Percentiles rank a stretch among this genome's conserved stretches.
Conservation (phyloP, 2,329 filamentous ascomycete species). For the Cladobotryum mycophilum region DNA sequence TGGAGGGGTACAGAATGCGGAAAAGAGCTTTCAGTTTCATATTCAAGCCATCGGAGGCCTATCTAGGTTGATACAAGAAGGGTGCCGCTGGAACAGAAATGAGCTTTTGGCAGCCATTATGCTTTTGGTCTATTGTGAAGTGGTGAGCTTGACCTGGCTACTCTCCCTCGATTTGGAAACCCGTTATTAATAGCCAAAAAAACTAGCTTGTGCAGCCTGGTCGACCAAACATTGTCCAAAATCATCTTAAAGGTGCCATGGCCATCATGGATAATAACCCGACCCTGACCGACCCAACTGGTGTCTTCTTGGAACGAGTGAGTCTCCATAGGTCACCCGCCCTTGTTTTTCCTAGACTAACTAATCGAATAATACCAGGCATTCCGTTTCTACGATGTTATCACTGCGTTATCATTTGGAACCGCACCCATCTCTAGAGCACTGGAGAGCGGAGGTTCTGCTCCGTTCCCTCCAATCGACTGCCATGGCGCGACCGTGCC, state of each 20-base stretch:
- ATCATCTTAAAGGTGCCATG: conserved; percentile 56
- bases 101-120: conserved; percentile 57
- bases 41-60: conserved; percentile 54
- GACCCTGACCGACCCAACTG: conserved; percentile 42
- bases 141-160: conserved; percentile 36
- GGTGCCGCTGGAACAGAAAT: conserved; percentile 43
- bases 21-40: conserved; percentile 54
- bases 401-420: conserved; percentile 55
- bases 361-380: conserved; percentile 37
- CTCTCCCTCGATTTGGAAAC: neutral
- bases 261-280: conserved; percentile 50
- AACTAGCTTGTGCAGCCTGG: conserved; percentile 54
- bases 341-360: neutral
- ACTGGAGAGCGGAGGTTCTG: conserved; percentile 39
- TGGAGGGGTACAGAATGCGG: conserved; percentile 44
- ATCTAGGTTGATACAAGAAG: conserved; percentile 49
- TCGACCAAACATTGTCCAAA: conserved; percentile 53
- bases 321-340: conserved; percentile 11
- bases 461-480: conserved; percentile 42
- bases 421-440: conserved; percentile 49
- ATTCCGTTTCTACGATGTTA: conserved; percentile 61
- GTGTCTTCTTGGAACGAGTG: conserved; percentile 54
- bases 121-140: conserved; percentile 57
- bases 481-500: conserved; percentile 39
- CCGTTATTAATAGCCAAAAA: conserved; percentile 9